Conservation (phyloP, 805 yeast species). For the Saturnispora bothae region DNA sequence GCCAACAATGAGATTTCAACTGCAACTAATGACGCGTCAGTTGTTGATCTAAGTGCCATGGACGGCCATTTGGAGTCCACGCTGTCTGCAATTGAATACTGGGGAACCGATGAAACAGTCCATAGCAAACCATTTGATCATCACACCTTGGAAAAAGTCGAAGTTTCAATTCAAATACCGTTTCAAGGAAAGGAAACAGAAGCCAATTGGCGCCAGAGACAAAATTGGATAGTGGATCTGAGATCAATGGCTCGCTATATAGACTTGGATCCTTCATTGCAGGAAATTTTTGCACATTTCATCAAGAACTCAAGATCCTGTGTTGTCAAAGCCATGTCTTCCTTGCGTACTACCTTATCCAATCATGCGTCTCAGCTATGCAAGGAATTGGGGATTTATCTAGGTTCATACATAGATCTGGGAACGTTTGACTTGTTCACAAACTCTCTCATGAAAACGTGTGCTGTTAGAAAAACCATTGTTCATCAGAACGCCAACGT, state of each 20-base stretch:
- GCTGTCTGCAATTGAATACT: constrained; percentile 10
- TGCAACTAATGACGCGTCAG: neutral
- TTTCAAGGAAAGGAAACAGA: constrained; percentile 80
- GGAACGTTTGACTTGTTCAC: constrained; percentile 38
- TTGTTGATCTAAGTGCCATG: too few species aligned
- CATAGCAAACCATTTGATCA: neutral
- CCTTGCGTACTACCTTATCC: constrained; percentile 78
- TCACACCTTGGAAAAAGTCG: constrained; percentile 22
- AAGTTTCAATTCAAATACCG: constrained; percentile 21
- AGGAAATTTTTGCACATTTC: constrained; percentile 6
- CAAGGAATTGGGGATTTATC: constrained; percentile 47
- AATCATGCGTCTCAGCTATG: constrained; percentile 65
- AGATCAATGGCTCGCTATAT: constrained; percentile 54
- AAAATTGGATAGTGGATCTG: constrained; percentile 44
- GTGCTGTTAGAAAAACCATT: constrained; percentile 53
- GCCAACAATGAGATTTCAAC: neutral
- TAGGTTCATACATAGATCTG: constrained; percentile 34
- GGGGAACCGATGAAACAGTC: constrained; percentile 26
- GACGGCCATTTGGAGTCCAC: constrained; percentile 1
- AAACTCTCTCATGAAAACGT: constrained; percentile 39
- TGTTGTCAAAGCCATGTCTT: constrained; percentile 52
- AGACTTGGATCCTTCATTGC: constrained; percentile 17
- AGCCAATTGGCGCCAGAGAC: constrained; percentile 73
- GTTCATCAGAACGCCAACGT: constrained; percentile 49
- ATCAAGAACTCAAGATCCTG: constrained; percentile 42